Base-by-base conservation (phyloP, 2,329 filamentous ascomycete species). In the Hypoxylon sp. region DNA sequence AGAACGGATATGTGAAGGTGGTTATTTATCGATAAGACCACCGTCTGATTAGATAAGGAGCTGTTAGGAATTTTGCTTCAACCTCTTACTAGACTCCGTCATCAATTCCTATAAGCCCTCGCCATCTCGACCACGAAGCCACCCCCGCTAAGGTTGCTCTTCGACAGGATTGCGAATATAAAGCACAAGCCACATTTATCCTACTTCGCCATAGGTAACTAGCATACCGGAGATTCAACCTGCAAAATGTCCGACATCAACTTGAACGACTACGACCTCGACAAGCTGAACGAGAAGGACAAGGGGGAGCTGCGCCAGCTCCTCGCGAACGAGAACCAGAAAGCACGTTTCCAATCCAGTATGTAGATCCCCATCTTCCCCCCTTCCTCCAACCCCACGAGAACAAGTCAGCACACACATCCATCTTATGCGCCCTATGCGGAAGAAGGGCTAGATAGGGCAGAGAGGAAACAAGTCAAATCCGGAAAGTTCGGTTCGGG, bases 281-380 rank as follows among this genome's bases (percentile, higher is more conserved):
- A 89, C 76, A 90, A 90, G 82, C 91, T 98, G 79, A 92, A 88
- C 76, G 90, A 93, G 68, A 88, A 88, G 77, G 94, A 98, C 82
- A 96, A 94, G 87, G 86, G 89, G 72, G 94, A 98, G 82, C 88
- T 99, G 48, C 92, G 94, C 77, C 90, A 94, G 78, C 95, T 97
- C 81, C 86, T 98, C 66, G 84, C 89, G 75, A 94, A 92, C 78
- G 94, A 98, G 85, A 87, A 88, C 72, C 93, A 98, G 82, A 96
- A 96, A 80, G 89, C 92, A n/a, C 85, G 89, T 73, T 82, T 89
- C 56, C 86, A 89, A 72, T 76, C 82, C 44, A 85, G 91, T 93
- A 79, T 82, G 85, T 84, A 74, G 50, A 78, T 76, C 80, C 72
- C 25, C 22, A 48, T 37, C 27, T 48, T 35, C 31, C 31, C 48